A percentile compares a stretch with the other conserved stretches of the same genome.
phyloP scores from a whole-genome alignment of 495 filamentous ascomycete genomes.

The Penicillium angulare region DNA sequence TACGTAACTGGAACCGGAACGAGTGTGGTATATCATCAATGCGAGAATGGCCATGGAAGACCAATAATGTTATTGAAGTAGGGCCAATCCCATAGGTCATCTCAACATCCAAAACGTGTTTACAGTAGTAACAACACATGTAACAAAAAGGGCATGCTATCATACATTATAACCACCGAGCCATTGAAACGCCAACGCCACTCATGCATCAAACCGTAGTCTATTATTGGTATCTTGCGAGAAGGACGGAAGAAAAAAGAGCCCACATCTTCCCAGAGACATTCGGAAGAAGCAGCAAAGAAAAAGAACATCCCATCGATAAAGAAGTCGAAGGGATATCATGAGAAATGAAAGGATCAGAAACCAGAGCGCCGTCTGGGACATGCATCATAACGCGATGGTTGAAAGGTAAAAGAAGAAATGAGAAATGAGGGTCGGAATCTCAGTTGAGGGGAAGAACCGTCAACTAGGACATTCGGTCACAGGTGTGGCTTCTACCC shows the following conservation, averaged over 20 bases:
- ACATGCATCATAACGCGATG: slow-evolving; percentile 17
- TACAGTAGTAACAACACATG: no score
- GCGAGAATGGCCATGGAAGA: no score
- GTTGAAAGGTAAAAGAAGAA: slow-evolving; percentile 3
- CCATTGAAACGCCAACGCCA: slow-evolving; percentile 33
- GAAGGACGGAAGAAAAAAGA: slow-evolving; percentile 15
- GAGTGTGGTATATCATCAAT: no score
- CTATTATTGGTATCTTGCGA: slow-evolving; percentile 47
- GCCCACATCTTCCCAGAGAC: not conserved
- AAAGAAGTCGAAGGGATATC: slow-evolving; percentile 2
- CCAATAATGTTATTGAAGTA: no score
- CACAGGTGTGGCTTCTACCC: not conserved
- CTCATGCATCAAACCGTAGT: slow-evolving; percentile 31
- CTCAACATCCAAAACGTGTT: not conserved
- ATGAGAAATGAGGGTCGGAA: slow-evolving; percentile 7
- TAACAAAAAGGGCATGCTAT: no score
- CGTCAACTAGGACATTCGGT: not conserved
- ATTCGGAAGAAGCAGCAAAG: slow-evolving; percentile 2
- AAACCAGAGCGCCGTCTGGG: slow-evolving; percentile 11
- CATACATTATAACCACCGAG: no score
- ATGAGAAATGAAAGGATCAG: not conserved
- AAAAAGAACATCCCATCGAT: not conserved
- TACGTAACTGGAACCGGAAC: no score
- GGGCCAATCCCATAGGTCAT: no score
- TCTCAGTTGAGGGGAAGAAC: no score